Evolutionary conservation across 179 eudicot genomes (phyloP).

Genomic region (Corrigiola litoralis): DNA sequence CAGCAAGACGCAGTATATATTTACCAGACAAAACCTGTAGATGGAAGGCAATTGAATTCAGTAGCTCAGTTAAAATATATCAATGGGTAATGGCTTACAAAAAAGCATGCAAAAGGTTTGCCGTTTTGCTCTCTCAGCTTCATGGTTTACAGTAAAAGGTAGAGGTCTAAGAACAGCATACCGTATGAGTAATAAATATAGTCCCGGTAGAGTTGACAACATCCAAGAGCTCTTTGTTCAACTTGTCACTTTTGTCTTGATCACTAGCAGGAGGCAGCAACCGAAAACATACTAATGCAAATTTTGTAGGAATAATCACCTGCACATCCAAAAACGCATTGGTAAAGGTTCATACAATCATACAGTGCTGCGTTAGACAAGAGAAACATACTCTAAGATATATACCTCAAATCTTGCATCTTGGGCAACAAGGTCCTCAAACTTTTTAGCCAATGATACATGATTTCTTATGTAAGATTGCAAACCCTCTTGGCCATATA

Average conservation of each 20-base stretch:
- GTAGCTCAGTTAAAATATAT: background rate
- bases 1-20: slow-evolving; percentile 67
- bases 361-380: background rate
- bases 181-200: slow-evolving; percentile 80
- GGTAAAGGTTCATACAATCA: no score
- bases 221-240: slow-evolving; percentile 71
- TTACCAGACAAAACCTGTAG: slow-evolving; percentile 68
- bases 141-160: no score
- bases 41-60: background rate
- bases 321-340: slow-evolving; percentile 23
- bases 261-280: slow-evolving; percentile 44
- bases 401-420: slow-evolving; percentile 92
- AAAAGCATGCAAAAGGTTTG: no score
- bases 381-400: background rate
- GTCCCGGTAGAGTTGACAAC: slow-evolving; percentile 77
- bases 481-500: slow-evolving; percentile 77
- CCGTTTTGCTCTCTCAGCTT: no score
- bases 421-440: slow-evolving; percentile 63
- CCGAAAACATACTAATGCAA: slow-evolving; percentile 82
- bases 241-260: slow-evolving; percentile 38
- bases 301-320: slow-evolving; percentile 69
- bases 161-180: slow-evolving; percentile 27
- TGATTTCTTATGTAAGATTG: slow-evolving; percentile 90
- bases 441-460: slow-evolving; percentile 63
- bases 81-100: no score